These are phyloP conservation scores for Handroanthus guayacan DNA, from an alignment of 257 asterid species.

Conservation along the genomic window DNA sequence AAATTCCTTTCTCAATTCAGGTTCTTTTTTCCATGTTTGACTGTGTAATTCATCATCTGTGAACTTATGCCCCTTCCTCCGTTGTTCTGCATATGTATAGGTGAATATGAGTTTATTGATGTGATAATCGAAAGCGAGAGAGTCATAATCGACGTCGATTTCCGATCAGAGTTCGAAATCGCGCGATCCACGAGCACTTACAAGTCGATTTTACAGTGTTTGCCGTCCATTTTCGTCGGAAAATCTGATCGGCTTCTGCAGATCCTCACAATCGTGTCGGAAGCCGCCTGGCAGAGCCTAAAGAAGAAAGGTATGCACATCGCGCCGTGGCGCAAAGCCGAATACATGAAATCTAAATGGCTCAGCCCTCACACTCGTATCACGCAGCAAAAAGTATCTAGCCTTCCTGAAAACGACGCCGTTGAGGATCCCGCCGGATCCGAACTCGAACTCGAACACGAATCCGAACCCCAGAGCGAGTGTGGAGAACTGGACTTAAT, in stretches of 20 bases:
- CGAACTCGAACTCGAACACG: slow-evolving; percentile 13
- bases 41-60: neutral
- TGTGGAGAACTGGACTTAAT: slow-evolving; percentile 63
- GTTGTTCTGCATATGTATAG: slow-evolving; percentile 36
- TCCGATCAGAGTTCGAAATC: slow-evolving; percentile 91
- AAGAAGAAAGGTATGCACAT: slow-evolving; percentile 96
- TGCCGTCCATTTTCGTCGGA: slow-evolving; percentile 86
- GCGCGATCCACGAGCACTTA: slow-evolving; percentile 83
- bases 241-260: slow-evolving; percentile 78
- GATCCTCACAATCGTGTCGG: slow-evolving; percentile 72
- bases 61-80: neutral
- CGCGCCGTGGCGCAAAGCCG: slow-evolving; percentile 95
- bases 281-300: slow-evolving; percentile 75
- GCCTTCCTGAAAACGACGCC: slow-evolving; percentile 19
- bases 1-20: slow-evolving; percentile 1
- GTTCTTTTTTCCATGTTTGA: neutral
- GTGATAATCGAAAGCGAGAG: slow-evolving; percentile 75
- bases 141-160: slow-evolving; percentile 74
- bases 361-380: slow-evolving; percentile 65
- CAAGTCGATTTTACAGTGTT: slow-evolving; percentile 61
- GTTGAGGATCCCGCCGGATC: slow-evolving; percentile 14
- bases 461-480: slow-evolving; percentile 43
- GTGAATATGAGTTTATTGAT: slow-evolving; percentile 89
- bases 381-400: slow-evolving; percentile 21
- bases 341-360: slow-evolving; percentile 83